Evolutionary conservation across 2,329 filamentous ascomycete genomes (phyloP), one percentile per base, ranked within the genome.

Genomic region (Fusarium sp.): DNA sequence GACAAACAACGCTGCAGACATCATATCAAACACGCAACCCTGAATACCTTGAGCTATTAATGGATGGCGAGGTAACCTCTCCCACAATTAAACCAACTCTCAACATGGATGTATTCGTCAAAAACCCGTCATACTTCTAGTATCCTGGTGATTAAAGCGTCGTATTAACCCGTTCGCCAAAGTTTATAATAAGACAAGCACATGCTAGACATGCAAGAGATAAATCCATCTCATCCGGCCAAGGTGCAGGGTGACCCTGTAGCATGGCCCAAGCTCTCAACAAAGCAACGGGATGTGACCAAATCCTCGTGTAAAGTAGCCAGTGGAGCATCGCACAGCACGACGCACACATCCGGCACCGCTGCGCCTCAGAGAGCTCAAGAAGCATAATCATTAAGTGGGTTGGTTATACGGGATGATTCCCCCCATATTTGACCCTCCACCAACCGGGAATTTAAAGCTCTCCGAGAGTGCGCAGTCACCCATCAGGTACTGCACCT

Each of bases 241-340:
- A 59, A 60, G 42, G 52, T 57, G 47, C 55, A 58, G 22, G 45
- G 62, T 39, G 57, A 68, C 69, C 70, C 61, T 70, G 70, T 52
- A 13, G 34, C 36, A 42, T 11, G 49, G 60, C 60, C 67, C 65
- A 65, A 65, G 65, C 65, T 70, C 58, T 47, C 52, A 55, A 59
- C 59, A 45, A 52, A 60, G 65, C 43, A 67, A 55, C 51, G 24
- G 39, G 51, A 61, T 34, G 45, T 57, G 49, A 40, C 59, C 62
- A 62, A 60, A 59, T 66, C 63, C 70, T 72, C 68, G 58, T 71
- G 65, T 74, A 62, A 65, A 61, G 60, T 69, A 62, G 47, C 61
- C 45, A 54, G 61, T 67, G 62, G 59, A 71, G 67, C 67, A 65
- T 71, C 22, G 57, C 40, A 71, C 67, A 65, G 44, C 67, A 62